Evolutionary conservation across 768 basidiomycete species (phyloP).

Genomic region (Cantharellus anzutake): DNA sequence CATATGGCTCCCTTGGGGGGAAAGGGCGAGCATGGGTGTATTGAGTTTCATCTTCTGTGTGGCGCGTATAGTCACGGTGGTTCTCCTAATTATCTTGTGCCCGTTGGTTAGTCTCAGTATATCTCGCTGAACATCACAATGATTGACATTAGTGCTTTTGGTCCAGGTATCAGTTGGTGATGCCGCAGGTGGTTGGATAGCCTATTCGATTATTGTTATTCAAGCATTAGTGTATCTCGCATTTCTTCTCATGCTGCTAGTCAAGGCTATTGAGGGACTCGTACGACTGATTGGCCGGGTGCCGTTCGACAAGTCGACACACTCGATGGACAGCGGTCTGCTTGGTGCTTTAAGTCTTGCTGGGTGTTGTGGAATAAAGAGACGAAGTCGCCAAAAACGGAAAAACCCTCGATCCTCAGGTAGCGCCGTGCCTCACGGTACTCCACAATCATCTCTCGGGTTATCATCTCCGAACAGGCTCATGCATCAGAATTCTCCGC

Average conservation of each 20-base stretch:
- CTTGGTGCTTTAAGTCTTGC: conserved; percentile 61
- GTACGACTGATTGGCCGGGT: conserved; percentile 58
- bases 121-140: not conserved
- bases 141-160: conserved; percentile 1
- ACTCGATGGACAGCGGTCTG: conserved; percentile 71
- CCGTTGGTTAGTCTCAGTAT: conserved; percentile 45
- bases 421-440: conserved; percentile 16
- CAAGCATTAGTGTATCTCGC: conserved; percentile 61
- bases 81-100: conserved; percentile 76
- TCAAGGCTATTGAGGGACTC: conserved; percentile 72
- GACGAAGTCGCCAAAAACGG: conserved; percentile 17
- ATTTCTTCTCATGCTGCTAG: conserved; percentile 60
- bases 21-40: conserved; percentile 90
- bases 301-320: conserved; percentile 68
- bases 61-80: conserved; percentile 73
- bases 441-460: conserved; percentile 8
- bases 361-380: conserved; percentile 33
- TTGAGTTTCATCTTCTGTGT: conserved; percentile 89
- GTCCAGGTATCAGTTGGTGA: conserved; percentile 63
- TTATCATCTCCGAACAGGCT: not conserved
- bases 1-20: conserved; percentile 92
- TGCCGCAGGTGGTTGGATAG: conserved; percentile 78
- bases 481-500: not conserved
- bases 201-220: conserved; percentile 80
- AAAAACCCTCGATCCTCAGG: conserved; percentile 14